These are phyloP conservation scores for Pueraria montana DNA, from an alignment of 306 rosid genomes.

Conservation along the genomic window DNA sequence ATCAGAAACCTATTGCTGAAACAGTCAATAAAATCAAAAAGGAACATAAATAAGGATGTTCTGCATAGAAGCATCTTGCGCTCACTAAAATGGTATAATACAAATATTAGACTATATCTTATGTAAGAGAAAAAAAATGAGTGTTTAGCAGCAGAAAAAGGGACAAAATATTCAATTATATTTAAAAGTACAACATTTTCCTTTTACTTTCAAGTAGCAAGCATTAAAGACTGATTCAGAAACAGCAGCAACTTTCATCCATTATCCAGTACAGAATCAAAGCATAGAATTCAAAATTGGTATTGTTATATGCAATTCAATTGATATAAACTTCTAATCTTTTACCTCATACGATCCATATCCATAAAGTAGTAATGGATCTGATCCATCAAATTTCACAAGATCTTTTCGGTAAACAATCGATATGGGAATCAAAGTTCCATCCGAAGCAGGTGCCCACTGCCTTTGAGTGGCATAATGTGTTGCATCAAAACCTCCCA, in stretches of 20 bases:
- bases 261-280: constrained; percentile 31
- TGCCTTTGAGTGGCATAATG: constrained; percentile 85
- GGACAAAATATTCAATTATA: constrained; percentile 2
- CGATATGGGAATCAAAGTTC: constrained; percentile 85
- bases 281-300: constrained; percentile 39
- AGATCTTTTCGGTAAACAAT: constrained; percentile 83
- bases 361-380: constrained; percentile 92
- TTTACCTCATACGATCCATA: constrained; percentile 97
- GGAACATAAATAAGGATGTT: neutral
- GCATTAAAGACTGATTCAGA: constrained; percentile 10
- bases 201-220: constrained; percentile 30
- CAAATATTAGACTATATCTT: neutral
- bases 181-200: constrained; percentile 1
- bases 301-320: constrained; percentile 33
- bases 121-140: neutral
- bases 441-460: constrained; percentile 87
- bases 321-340: constrained; percentile 2
- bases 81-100: neutral
- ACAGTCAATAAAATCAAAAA: constrained; percentile 16
- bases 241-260: constrained; percentile 25
- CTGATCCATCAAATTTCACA: constrained; percentile 89
- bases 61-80: neutral
- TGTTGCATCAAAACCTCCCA: constrained; percentile 89
- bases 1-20: constrained; percentile 36
- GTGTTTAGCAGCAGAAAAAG: neutral